Percentiles rank a stretch among this genome's conserved stretches.
These are phyloP conservation scores for Solanum aculeatissimum DNA, from an alignment of 305 asterid species.

Conservation along the genomic window DNA sequence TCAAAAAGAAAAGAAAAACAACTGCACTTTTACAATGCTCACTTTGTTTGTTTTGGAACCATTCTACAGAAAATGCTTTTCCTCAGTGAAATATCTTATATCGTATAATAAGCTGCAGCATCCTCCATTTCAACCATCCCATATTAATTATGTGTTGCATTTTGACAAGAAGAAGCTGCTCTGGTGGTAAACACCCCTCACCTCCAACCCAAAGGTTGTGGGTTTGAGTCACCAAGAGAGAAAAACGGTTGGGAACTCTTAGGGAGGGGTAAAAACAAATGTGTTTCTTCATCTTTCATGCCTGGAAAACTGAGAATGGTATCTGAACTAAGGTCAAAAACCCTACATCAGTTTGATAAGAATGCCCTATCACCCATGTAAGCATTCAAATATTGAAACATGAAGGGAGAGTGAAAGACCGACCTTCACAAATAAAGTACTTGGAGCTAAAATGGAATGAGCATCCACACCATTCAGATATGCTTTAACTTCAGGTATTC, in stretches of 20 bases:
- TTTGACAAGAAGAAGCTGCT: too few species aligned
- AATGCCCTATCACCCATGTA: neutral
- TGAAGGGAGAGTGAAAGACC: neutral
- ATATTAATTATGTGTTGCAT: neutral
- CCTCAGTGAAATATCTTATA: neutral
- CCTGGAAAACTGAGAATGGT: neutral
- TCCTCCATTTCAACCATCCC: neutral
- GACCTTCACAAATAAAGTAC: slow-evolving; percentile 90
- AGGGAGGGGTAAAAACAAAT: too few species aligned
- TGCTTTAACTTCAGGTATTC: slow-evolving; percentile 98
- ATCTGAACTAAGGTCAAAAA: neutral
- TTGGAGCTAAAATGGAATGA: slow-evolving; percentile 91
- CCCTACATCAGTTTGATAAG: neutral
- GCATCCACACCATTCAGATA: slow-evolving; percentile 92
- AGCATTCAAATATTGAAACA: neutral
- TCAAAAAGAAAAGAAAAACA: neutral
- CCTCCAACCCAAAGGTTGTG: too few species aligned
- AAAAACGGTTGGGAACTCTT: too few species aligned
- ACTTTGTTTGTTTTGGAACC: neutral
- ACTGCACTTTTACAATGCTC: neutral
- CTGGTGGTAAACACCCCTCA: too few species aligned
- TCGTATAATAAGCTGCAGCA: neutral
- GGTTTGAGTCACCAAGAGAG: too few species aligned
- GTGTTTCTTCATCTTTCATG: too few species aligned
- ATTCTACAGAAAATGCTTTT: neutral